Conservation (phyloP, 352 stramenopile species). For the Globisporangium radiosum region DNA sequence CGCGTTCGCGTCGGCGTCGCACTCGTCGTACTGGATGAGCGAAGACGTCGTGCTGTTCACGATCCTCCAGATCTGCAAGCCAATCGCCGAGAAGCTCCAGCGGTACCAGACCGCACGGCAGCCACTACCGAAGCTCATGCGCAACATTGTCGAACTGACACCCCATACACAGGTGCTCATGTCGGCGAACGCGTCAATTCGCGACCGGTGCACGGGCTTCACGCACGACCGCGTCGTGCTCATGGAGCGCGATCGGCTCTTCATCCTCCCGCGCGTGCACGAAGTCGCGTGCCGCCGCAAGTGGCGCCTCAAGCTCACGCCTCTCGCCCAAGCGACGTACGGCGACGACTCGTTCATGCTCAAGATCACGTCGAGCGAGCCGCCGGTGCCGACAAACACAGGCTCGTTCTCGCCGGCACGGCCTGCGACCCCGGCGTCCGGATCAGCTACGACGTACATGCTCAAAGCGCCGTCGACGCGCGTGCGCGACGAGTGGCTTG, state of each 20-base stretch:
- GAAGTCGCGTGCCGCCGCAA: conserved; percentile 67
- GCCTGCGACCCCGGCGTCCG: conserved; percentile 15
- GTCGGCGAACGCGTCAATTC: conserved; percentile 67
- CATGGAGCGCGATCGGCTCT: conserved; percentile 67
- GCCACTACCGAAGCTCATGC: conserved; percentile 66
- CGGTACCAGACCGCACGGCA: conserved; percentile 74
- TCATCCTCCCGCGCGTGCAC: conserved; percentile 48
- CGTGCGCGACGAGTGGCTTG: conserved; percentile 64
- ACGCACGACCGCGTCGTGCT: conserved; percentile 69
- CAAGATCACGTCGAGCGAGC: conserved; percentile 49
- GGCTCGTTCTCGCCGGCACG: conserved; percentile 20
- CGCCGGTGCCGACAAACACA: conserved; percentile 13
- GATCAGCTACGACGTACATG: conserved; percentile 27
- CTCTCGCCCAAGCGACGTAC: conserved; percentile 46
- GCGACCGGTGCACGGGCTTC: conserved; percentile 69
- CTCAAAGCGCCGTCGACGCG: conserved; percentile 62
- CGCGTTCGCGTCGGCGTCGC: conserved; percentile 69
- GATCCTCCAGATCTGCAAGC: conserved; percentile 81
- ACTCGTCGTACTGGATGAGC: conserved; percentile 88
- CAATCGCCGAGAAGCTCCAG: conserved; percentile 73
- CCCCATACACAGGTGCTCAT: conserved; percentile 59
- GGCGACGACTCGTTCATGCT: conserved; percentile 81
- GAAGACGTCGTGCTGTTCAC: conserved; percentile 84
- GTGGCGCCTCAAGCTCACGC: conserved; percentile 55
- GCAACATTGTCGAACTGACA: conserved; percentile 75